Percentiles rank a stretch among this genome's conserved stretches.
phyloP scores from a whole-genome alignment of 371 early-diverging fungal species.

The Circinella minor region DNA sequence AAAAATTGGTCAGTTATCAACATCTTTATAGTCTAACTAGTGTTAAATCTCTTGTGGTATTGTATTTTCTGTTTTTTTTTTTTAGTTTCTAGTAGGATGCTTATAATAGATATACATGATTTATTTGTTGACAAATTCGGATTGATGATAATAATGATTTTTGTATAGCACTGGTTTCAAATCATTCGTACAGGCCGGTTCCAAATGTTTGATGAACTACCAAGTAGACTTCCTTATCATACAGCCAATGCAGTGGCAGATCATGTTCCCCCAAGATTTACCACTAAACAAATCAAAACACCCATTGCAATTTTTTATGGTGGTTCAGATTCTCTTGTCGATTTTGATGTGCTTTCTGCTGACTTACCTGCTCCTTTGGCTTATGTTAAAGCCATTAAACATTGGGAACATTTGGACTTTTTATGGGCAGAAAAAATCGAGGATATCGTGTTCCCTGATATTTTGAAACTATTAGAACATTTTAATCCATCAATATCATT shows the following conservation, averaged over 20 bases:
- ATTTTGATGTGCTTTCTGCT: constrained; percentile 66
- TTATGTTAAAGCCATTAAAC: constrained; percentile 64
- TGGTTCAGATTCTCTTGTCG: constrained; percentile 83
- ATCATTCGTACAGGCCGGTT: constrained; percentile 88
- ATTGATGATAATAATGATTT: background rate
- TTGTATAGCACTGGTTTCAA: constrained; percentile 87
- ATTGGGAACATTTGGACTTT: constrained; percentile 85
- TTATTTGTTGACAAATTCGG: background rate
- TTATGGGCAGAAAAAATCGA: constrained; percentile 75
- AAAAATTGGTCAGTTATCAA: constrained; percentile 84
- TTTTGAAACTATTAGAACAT: constrained; percentile 38
- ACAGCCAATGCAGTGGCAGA: constrained; percentile 46
- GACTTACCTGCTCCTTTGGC: constrained; percentile 62
- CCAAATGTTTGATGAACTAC: constrained; percentile 93
- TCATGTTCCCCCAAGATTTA: constrained; percentile 68
- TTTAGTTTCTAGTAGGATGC: background rate
- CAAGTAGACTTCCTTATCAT: constrained; percentile 66
- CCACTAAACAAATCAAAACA: constrained; percentile 84
- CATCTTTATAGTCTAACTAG: constrained; percentile 91
- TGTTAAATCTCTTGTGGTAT: constrained; percentile 88
- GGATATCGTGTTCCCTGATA: constrained; percentile 48
- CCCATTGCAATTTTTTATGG: constrained; percentile 93
- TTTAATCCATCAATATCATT: constrained; percentile 35
- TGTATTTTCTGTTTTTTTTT: constrained; percentile 11
- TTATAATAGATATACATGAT: too few species aligned